phyloP scores from a whole-genome alignment of 352 stramenopile genomes.

The Globisporangium polare region DNA sequence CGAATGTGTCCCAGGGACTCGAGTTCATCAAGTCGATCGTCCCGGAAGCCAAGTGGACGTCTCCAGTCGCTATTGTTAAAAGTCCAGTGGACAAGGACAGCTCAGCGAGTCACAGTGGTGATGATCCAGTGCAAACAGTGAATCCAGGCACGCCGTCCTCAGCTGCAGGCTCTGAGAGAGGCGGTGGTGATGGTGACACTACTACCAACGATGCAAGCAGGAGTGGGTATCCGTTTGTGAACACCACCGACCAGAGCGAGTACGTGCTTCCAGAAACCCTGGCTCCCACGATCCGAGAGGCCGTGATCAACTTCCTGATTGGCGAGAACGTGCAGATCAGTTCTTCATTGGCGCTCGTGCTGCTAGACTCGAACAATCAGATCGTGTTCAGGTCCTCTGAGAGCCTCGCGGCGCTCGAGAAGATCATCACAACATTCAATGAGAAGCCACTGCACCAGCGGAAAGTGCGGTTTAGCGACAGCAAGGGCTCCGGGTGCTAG shows the following conservation, averaged over 20 bases:
- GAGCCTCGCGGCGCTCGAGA: neutral
- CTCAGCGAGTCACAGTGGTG: neutral
- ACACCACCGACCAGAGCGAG: neutral
- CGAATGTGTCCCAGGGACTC: constrained; percentile 12
- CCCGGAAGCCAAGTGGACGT: constrained; percentile 2
- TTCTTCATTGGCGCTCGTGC: neutral
- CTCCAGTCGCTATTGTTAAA: neutral
- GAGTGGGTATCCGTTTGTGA: neutral
- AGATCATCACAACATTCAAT: constrained; percentile 3
- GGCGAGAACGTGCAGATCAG: constrained; percentile 1
- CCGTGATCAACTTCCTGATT: constrained; percentile 2
- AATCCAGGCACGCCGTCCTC: neutral
- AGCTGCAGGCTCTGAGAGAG: neutral
- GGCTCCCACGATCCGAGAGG: neutral
- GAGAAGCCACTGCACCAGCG: constrained; percentile 5
- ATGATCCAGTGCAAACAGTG: neutral
- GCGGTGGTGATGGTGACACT: too few relatives aligned
- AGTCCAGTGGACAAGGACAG: neutral
- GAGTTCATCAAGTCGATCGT: constrained; percentile 21
- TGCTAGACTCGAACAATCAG: neutral
- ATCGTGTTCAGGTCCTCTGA: constrained; percentile 7
- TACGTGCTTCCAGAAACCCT: neutral
- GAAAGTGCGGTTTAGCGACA: neutral
- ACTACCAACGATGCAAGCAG: neutral
- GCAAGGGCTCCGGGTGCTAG: neutral